A percentile compares a stretch with the other conserved stretches of the same genome.
Evolutionary conservation across 352 stramenopile genomes (phyloP).

Genomic region (Paralagenidium karlingii): DNA sequence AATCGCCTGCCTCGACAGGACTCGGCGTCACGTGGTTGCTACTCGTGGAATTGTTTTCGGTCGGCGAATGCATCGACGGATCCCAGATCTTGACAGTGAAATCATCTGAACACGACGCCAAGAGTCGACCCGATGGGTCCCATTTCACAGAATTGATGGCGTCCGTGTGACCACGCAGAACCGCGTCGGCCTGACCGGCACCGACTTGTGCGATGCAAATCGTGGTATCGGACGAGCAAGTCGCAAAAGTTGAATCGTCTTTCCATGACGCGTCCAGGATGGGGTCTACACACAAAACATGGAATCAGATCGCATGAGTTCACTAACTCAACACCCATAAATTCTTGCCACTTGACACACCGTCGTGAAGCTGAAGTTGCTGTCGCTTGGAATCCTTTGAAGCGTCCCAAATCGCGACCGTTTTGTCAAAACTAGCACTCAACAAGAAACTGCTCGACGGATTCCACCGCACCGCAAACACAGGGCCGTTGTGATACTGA

Average conservation of each 20-base stretch:
- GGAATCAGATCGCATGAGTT: neutral
- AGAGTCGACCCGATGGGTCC: slow-evolving; percentile 86
- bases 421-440: slow-evolving; percentile 81
- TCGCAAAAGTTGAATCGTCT: slow-evolving; percentile 90
- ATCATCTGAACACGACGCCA: slow-evolving; percentile 98
- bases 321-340: neutral
- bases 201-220: slow-evolving; percentile 87
- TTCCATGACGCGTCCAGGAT: slow-evolving; percentile 91
- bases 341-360: neutral
- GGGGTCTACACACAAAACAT: slow-evolving; percentile 21
- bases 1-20: slow-evolving; percentile 15
- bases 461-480: slow-evolving; percentile 80
- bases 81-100: slow-evolving; percentile 97
- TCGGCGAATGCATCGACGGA: slow-evolving; percentile 17
- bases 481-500: slow-evolving; percentile 72
- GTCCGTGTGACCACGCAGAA: slow-evolving; percentile 89
- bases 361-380: slow-evolving; percentile 89
- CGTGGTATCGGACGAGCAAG: slow-evolving; percentile 89
- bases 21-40: slow-evolving; percentile 14
- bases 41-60: slow-evolving; percentile 10
- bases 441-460: slow-evolving; percentile 60
- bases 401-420: slow-evolving; percentile 68
- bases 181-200: slow-evolving; percentile 51
- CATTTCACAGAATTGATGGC: slow-evolving; percentile 98
- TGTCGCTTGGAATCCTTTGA: slow-evolving; percentile 85